phyloP scores from a whole-genome alignment of 75 land plant genomes.

The Cryptomeria japonica region DNA sequence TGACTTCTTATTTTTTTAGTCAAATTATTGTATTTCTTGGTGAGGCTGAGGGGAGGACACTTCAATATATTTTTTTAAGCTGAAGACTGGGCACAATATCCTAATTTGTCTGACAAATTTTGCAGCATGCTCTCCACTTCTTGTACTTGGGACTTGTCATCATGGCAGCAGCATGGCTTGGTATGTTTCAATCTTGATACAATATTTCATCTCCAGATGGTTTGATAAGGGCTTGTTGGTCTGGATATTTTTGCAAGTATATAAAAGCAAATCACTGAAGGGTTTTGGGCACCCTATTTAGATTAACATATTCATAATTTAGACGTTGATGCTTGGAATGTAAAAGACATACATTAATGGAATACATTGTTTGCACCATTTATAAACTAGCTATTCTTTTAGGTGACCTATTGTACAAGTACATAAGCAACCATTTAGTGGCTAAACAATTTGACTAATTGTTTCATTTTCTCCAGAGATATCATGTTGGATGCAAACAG shows the following conservation, averaged over 20 bases:
- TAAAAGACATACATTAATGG: background rate
- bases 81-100: background rate
- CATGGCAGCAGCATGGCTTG: slow-evolving; percentile 12
- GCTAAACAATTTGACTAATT: background rate
- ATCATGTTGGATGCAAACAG: slow-evolving; percentile 63
- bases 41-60: background rate
- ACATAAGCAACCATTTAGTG: background rate
- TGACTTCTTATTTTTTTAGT: background rate
- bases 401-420: too few relatives aligned
- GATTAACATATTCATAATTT: background rate
- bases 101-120: background rate
- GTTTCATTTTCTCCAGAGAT: slow-evolving; percentile 32
- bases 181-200: background rate
- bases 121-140: slow-evolving; percentile 17
- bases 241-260: background rate
- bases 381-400: background rate
- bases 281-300: background rate
- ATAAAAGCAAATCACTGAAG: background rate
- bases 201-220: background rate
- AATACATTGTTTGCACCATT: background rate
- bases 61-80: too few relatives aligned
- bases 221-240: background rate
- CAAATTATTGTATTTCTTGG: background rate
- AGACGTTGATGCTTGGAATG: background rate
- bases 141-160: slow-evolving; percentile 17